A percentile compares a stretch with the other conserved stretches of the same genome.
phyloP scores from a whole-genome alignment of 495 filamentous ascomycete species.

The Podospora fimiseda region DNA sequence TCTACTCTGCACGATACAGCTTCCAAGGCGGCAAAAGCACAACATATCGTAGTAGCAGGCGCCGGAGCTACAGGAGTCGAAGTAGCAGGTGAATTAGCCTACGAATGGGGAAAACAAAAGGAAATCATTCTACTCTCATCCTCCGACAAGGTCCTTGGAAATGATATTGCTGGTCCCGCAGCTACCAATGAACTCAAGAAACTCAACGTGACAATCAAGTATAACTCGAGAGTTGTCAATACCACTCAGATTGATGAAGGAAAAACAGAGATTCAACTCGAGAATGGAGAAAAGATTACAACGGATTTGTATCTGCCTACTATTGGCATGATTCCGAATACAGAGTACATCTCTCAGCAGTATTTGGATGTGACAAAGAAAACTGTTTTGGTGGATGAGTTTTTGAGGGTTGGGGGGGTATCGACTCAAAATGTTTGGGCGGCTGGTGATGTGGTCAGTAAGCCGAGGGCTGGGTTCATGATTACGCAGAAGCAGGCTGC shows the following conservation, averaged over 20 bases:
- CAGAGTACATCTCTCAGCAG: constrained; percentile 46
- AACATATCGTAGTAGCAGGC: constrained; percentile 40
- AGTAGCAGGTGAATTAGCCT: constrained; percentile 37
- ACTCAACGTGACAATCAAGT: constrained; percentile 45
- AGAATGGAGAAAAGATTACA: constrained; percentile 32
- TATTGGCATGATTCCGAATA: constrained; percentile 55
- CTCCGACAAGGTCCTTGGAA: constrained; percentile 28
- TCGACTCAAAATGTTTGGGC: constrained; percentile 42
- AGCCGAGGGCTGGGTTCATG: constrained; percentile 40
- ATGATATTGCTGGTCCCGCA: constrained; percentile 27
- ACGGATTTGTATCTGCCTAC: constrained; percentile 61
- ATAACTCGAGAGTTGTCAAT: constrained; percentile 30
- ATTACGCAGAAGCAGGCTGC: constrained; percentile 43
- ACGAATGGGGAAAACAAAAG: constrained; percentile 41
- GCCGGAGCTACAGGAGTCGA: constrained; percentile 41
- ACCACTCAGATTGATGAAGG: constrained; percentile 13
- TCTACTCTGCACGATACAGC: constrained; percentile 23
- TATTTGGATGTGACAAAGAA: constrained; percentile 41
- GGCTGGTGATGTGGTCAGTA: constrained; percentile 44
- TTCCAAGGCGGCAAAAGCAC: constrained; percentile 26
- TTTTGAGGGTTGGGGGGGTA: constrained; percentile 42
- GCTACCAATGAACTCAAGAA: constrained; percentile 40
- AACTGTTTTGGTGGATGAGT: constrained; percentile 51
- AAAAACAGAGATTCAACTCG: constrained; percentile 34
- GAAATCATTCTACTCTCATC: constrained; percentile 45